phyloP scores from a whole-genome alignment of 1,284 basidiomycete genomes.

The Thelephora terrestris region DNA sequence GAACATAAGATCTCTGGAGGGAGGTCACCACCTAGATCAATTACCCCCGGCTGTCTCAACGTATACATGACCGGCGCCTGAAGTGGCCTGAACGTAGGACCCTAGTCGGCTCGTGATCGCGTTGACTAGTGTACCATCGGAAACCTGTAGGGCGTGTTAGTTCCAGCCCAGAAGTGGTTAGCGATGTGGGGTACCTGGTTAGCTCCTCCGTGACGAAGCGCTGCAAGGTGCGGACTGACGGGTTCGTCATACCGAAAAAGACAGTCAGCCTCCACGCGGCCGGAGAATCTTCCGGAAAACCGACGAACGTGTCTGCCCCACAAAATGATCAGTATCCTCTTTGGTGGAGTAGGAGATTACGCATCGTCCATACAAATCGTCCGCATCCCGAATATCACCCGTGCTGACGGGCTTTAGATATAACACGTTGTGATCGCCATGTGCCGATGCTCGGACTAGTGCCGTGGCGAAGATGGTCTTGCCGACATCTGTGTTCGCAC shows the following conservation, averaged over 20 bases:
- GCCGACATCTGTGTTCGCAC: constrained; percentile 87
- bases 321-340: not conserved
- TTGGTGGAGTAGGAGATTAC: constrained; percentile 2
- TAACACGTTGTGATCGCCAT: constrained; percentile 42
- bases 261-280: constrained; percentile 55
- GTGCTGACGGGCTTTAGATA: constrained; percentile 93
- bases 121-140: constrained; percentile 58
- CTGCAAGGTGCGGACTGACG: constrained; percentile 90
- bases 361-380: constrained; percentile 54
- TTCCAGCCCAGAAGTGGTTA: not conserved
- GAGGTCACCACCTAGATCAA: constrained; percentile 12
- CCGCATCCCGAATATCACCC: constrained; percentile 69
- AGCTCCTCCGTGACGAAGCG: constrained; percentile 36
- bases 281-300: constrained; percentile 35
- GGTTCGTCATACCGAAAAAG: constrained; percentile 83
- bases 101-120: constrained; percentile 58
- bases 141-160: constrained; percentile 16
- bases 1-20: not conserved
- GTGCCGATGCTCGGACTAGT: constrained; percentile 65
- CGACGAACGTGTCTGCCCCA: constrained; percentile 59
- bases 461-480: constrained; percentile 87
- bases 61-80: constrained; percentile 55
- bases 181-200: not conserved
- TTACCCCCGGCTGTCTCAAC: constrained; percentile 93
- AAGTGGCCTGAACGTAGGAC: constrained; percentile 30